Conservation (phyloP, 345 rosid genomes). For the Gossypium herbaceum region DNA sequence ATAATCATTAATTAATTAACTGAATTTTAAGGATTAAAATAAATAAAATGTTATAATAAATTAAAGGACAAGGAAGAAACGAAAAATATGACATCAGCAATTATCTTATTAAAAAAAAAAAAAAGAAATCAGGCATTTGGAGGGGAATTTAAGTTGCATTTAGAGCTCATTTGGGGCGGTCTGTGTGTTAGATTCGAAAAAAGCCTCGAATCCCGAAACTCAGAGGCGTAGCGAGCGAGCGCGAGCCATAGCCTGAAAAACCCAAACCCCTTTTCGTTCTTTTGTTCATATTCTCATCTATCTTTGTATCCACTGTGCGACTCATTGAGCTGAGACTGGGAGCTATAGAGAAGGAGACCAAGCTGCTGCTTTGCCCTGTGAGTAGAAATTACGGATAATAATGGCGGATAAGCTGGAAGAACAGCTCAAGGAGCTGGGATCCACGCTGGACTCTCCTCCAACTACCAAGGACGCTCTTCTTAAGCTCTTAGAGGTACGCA, state of each 20-base stretch:
- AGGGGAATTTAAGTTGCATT: slow-evolving; percentile 5
- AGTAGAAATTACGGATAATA: slow-evolving; percentile 5
- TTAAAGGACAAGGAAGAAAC: neutral
- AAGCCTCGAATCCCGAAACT: neutral
- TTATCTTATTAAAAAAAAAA: neutral
- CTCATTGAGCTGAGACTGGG: neutral
- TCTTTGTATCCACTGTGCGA: slow-evolving; percentile 12
- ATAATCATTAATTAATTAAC: no score
- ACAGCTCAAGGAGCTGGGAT: slow-evolving; percentile 80
- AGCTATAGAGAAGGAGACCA: neutral
- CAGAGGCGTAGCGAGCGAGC: neutral
- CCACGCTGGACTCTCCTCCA: slow-evolving; percentile 74
- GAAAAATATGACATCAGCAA: neutral
- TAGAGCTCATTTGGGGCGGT: slow-evolving; percentile 6
- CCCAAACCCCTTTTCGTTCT: neutral
- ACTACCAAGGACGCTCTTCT: slow-evolving; percentile 67
- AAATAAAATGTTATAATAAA: no score
- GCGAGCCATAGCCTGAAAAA: neutral
- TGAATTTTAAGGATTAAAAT: no score
- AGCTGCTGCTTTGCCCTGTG: slow-evolving; percentile 13
- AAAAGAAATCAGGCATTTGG: slow-evolving; percentile 11
- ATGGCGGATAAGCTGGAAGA: slow-evolving; percentile 70
- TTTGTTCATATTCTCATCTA: neutral
- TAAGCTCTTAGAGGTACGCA: slow-evolving; percentile 75
- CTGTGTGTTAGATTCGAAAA: slow-evolving; percentile 19